phyloP scores from a whole-genome alignment of 2,329 filamentous ascomycete genomes.

The Trichoderma cornu-damae region DNA sequence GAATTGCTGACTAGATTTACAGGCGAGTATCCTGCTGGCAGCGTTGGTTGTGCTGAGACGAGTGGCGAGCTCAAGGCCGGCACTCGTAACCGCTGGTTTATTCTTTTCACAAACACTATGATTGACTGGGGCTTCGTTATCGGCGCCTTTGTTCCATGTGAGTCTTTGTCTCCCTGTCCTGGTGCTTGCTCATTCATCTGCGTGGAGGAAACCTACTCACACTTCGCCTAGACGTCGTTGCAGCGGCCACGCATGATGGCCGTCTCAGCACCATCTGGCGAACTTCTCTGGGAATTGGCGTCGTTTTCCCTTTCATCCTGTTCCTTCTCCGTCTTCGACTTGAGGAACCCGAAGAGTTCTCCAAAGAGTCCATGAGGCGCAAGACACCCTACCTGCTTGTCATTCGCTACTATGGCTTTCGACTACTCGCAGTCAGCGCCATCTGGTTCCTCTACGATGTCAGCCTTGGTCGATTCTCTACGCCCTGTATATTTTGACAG shows the following conservation, averaged over 20 bases:
- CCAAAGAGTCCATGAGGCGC: conserved; percentile 61
- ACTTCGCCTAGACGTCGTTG: conserved; percentile 40
- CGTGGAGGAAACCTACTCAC: not conserved
- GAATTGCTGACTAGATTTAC: not conserved
- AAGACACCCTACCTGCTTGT: conserved; percentile 53
- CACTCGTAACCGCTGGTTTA: conserved; percentile 84
- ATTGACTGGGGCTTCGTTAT: conserved; percentile 81
- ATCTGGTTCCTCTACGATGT: conserved; percentile 85
- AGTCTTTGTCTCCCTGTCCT: conserved; percentile 13
- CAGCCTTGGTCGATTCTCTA: conserved; percentile 25
- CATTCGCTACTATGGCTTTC: conserved; percentile 65
- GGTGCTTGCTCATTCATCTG: not conserved
- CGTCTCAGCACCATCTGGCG: conserved; percentile 77
- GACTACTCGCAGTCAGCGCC: conserved; percentile 62
- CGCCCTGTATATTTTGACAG: accelerated
- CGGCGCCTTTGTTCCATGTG: conserved; percentile 66
- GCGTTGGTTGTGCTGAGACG: conserved; percentile 76
- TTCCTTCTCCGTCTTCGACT: conserved; percentile 67
- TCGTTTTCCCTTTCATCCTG: conserved; percentile 69
- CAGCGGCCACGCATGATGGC: conserved; percentile 51
- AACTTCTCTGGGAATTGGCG: conserved; percentile 69
- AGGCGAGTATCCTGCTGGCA: conserved; percentile 76
- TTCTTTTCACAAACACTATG: conserved; percentile 82
- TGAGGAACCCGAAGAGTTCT: conserved; percentile 73
- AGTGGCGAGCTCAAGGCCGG: conserved; percentile 76